Conservation (phyloP, 371 early-diverging fungal genomes). For the Actinomucor elegans region DNA sequence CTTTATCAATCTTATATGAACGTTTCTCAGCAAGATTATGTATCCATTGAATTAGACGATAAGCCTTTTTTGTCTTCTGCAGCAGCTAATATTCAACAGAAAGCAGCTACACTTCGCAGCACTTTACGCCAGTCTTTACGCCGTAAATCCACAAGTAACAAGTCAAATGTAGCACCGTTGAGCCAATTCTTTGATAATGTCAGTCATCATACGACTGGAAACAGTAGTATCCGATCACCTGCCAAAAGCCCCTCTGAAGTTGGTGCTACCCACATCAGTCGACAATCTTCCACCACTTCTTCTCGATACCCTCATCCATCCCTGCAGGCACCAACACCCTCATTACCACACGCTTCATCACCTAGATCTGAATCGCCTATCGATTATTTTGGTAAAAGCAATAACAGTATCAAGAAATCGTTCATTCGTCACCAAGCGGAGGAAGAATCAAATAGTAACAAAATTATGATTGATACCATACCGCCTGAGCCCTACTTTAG, state of each 20-base stretch:
- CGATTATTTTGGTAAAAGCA: not conserved
- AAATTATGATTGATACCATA: conserved; percentile 18
- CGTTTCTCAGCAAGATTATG: conserved; percentile 3
- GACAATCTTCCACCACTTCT: conserved; percentile 18
- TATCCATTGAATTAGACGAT: conserved; percentile 14
- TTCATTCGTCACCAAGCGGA: not conserved
- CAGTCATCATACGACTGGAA: not conserved
- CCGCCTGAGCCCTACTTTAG: conserved; percentile 13
- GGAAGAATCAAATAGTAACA: conserved; percentile 10
- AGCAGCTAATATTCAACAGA: conserved; percentile 19
- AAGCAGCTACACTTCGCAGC: conserved; percentile 30
- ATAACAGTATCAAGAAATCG: conserved; percentile 6
- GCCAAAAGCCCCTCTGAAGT: not conserved
- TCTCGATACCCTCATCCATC: conserved; percentile 6
- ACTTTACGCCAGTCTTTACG: conserved; percentile 36
- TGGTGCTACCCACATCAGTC: conserved; percentile 11
- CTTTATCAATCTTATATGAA: conserved; percentile 32
- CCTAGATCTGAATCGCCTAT: conserved; percentile 14
- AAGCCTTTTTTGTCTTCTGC: conserved; percentile 5
- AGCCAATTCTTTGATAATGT: conserved; percentile 9
- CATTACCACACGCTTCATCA: conserved; percentile 5
- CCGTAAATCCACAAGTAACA: conserved; percentile 19
- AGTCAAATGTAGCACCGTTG: not conserved
- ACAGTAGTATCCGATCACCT: conserved; percentile 4
- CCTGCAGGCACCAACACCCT: conserved; percentile 5